Percentiles rank a stretch among this genome's conserved stretches.
Evolutionary conservation across 108 stramenopile genomes (phyloP).

Genomic region (Nitzschia sp.): DNA sequence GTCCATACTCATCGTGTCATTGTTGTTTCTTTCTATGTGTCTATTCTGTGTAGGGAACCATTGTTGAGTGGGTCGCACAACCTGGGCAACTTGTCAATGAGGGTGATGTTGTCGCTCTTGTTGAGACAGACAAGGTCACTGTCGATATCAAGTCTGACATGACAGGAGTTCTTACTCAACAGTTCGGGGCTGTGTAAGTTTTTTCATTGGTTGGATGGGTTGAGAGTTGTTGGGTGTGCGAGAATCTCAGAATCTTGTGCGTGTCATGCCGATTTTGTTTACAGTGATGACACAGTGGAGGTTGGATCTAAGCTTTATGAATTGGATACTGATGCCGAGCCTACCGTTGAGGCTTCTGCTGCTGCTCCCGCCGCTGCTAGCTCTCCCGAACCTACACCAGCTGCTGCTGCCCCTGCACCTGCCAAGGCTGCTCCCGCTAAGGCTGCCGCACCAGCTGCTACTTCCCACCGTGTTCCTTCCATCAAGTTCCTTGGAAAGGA

Average conservation of each 20-base stretch:
- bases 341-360: slow-evolving; percentile 34
- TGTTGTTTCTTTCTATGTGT: slow-evolving; percentile 5
- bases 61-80: slow-evolving; percentile 81
- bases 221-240: background rate
- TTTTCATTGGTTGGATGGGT: no score
- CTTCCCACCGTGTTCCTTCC: slow-evolving; percentile 55
- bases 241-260: background rate
- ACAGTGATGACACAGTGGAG: slow-evolving; percentile 77
- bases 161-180: slow-evolving; percentile 72
- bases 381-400: slow-evolving; percentile 18
- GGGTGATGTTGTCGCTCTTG: slow-evolving; percentile 83
- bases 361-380: slow-evolving; percentile 19
- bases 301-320: slow-evolving; percentile 79
- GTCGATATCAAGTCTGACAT: slow-evolving; percentile 88
- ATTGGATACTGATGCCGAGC: slow-evolving; percentile 67
- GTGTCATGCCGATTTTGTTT: background rate
- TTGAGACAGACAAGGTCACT: slow-evolving; percentile 93
- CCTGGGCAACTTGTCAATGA: slow-evolving; percentile 71
- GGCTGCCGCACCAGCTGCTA: slow-evolving; percentile 19
- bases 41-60: slow-evolving; percentile 65
- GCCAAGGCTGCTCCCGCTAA: slow-evolving; percentile 13
- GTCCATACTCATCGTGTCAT: slow-evolving; percentile 3
- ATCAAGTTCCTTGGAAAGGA: slow-evolving; percentile 94
- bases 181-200: slow-evolving; percentile 71
- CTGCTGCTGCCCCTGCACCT: slow-evolving; percentile 9